These are phyloP conservation scores for Guadua angustifolia DNA, from an alignment of 176 grass and related monocot genomes.

Conservation along the genomic window DNA sequence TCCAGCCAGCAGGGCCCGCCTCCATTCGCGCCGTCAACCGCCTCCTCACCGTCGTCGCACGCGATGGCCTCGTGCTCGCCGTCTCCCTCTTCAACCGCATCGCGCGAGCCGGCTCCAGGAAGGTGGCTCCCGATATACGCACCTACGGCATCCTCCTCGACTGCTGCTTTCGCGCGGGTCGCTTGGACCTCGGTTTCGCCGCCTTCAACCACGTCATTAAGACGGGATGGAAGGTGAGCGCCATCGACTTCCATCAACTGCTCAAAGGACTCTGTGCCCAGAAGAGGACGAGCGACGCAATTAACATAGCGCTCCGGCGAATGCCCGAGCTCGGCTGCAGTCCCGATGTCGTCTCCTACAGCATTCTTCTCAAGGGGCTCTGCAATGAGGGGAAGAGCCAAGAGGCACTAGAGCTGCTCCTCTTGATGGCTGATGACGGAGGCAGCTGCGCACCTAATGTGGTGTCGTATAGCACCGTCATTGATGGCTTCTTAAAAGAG, in stretches of 20 bases:
- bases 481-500: conserved; percentile 25
- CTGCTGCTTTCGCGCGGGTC: neutral
- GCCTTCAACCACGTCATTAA: neutral
- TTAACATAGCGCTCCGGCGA: neutral
- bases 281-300: conserved; percentile 14
- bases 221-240: neutral
- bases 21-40: too few relatives aligned
- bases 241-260: neutral
- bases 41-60: too few relatives aligned
- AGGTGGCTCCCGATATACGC: too few relatives aligned
- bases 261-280: conserved; percentile 32
- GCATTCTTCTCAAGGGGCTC: conserved; percentile 35
- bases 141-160: too few relatives aligned
- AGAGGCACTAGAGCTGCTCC: conserved; percentile 20
- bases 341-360: neutral
- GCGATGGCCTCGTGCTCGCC: too few relatives aligned
- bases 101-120: too few relatives aligned
- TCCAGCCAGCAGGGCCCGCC: too few relatives aligned
- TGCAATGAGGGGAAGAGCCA: conserved; percentile 2
- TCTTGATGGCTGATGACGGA: conserved; percentile 15
- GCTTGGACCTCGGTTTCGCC: neutral
- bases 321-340: conserved; percentile 41
- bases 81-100: too few relatives aligned
- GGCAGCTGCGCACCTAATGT: neutral
- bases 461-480: conserved; percentile 30